Evolutionary conservation across 2,329 filamentous ascomycete species (phyloP).

Genomic region (Colletotrichum sidae): DNA sequence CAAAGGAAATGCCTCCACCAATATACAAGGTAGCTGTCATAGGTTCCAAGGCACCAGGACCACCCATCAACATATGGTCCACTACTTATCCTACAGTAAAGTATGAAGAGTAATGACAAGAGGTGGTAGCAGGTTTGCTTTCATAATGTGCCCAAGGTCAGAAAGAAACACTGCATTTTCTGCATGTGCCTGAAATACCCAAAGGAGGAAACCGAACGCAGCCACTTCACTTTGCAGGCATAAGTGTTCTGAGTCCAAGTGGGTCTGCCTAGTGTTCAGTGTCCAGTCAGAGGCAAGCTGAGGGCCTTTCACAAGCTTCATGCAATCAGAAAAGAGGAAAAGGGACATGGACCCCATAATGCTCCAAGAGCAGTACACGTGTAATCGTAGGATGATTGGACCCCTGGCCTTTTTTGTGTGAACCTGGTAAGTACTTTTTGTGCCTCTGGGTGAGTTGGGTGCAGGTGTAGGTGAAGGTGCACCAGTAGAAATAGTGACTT

Average conservation of each 20-base stretch:
- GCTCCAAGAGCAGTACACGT: too few relatives aligned
- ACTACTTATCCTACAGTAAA: not conserved
- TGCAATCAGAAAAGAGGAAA: slow-evolving; percentile 24
- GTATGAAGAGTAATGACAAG: too few relatives aligned
- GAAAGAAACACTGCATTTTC: too few relatives aligned
- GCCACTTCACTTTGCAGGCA: slow-evolving; percentile 10
- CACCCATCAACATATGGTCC: not conserved
- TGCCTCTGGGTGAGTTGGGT: too few relatives aligned
- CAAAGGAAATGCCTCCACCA: too few relatives aligned
- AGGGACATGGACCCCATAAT: slow-evolving; percentile 2
- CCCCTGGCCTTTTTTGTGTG: slow-evolving; percentile 2
- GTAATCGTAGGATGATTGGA: slow-evolving; percentile 14
- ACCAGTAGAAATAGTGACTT: too few relatives aligned
- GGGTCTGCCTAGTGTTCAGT: not conserved
- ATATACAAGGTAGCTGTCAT: too few relatives aligned
- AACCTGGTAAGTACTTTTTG: too few relatives aligned
- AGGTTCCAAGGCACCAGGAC: too few relatives aligned
- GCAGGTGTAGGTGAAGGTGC: too few relatives aligned
- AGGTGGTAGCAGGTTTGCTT: too few relatives aligned
- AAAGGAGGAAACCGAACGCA: slow-evolving; percentile 23
- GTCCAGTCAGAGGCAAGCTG: slow-evolving; percentile 5
- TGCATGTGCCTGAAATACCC: not conserved
- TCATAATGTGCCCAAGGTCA: not conserved
- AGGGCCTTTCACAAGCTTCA: slow-evolving; percentile 28
- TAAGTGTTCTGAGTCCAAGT: not conserved